Evolutionary conservation across 2,329 filamentous ascomycete species (phyloP), one percentile per base, ranked within the genome.

Genomic region (Didymella pinodella): DNA sequence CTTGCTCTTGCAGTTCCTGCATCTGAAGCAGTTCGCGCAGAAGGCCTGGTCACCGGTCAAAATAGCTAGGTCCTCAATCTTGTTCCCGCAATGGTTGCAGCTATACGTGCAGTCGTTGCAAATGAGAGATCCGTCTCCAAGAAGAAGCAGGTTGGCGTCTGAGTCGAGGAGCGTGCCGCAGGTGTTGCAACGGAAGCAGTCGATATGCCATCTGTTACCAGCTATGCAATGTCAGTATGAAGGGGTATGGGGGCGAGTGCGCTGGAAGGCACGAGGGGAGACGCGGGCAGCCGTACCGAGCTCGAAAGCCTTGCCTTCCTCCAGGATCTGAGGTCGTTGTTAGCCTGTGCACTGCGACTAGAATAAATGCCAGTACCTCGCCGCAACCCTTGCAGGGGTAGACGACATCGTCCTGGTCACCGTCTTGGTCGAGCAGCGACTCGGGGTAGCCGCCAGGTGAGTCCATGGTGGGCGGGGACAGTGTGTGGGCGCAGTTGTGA

Each of bases 101-200:
- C 93, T 97, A 79, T 99, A 99, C 53, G 95, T 98, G 82, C 95
- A 99, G 79, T 97, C 97, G 82, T 97, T 98, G 85, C 95, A 99
- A 70, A 99, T 98, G 66, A 99, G 87, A 18, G 94, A 98, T 66
- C 95, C 95, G 81, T 99, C 95, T 76, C 95, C 95, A 64, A 99
- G 91, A 26, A 99, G 90, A 50, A 99, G 88, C 48, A 99, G 89
- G 79, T 98, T 98, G 70, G 95, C 95, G 76, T 99, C 94, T 62
- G 95, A 98, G 81, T 99, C 95, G 80, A 99, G 92, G 57, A 97
- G 88, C 61, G 93, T 97, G 73, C 88, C 88, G 83, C 94, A 99
- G 55, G 91, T 96, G 78, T 97, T 95, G 85, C 94, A 98, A 76
- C 93, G 90, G 81, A 99, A 99, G 83, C 95, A 99, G 81, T 97